phyloP scores from a whole-genome alignment of 179 eudicot species.

The Dionaea muscipula region DNA sequence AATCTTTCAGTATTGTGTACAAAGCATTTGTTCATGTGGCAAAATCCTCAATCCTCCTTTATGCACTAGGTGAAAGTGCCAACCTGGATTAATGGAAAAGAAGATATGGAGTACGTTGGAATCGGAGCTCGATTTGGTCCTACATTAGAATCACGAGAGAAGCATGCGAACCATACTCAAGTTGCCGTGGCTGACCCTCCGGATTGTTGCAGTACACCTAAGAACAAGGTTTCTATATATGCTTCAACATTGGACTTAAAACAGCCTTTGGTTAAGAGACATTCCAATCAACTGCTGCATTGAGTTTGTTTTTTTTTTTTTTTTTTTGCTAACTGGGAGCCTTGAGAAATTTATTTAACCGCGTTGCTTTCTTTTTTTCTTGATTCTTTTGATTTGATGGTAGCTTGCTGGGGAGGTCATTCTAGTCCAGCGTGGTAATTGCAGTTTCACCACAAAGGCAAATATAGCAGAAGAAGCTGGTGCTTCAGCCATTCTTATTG shows the following conservation, averaged over 20 bases:
- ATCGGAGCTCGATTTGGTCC: constrained; percentile 96
- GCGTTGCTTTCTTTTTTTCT: constrained; percentile 7
- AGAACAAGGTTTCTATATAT: constrained; percentile 46
- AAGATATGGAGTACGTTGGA: constrained; percentile 67
- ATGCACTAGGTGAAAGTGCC: constrained; percentile 78
- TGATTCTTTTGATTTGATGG: constrained; percentile 11
- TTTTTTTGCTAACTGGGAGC: too few species aligned
- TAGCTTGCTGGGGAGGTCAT: constrained; percentile 89
- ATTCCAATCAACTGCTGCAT: too few species aligned
- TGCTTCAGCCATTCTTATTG: constrained; percentile 77
- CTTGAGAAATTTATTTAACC: too few species aligned
- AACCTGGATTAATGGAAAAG: constrained; percentile 58
- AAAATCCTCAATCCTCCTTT: background rate
- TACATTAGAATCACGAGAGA: constrained; percentile 83
- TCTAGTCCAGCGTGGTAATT: constrained; percentile 79
- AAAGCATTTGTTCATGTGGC: background rate
- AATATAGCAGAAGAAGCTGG: constrained; percentile 87
- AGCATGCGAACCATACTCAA: constrained; percentile 61
- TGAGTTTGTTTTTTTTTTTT: too few species aligned
- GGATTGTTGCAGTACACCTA: constrained; percentile 75
- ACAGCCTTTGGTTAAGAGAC: too few species aligned
- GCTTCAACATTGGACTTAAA: background rate
- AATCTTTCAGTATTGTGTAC: too few species aligned
- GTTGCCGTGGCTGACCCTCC: constrained; percentile 83
- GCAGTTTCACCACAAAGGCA: constrained; percentile 85